Base-by-base conservation (phyloP, 371 early-diverging fungal species). In the Mortierella polycephala region DNA sequence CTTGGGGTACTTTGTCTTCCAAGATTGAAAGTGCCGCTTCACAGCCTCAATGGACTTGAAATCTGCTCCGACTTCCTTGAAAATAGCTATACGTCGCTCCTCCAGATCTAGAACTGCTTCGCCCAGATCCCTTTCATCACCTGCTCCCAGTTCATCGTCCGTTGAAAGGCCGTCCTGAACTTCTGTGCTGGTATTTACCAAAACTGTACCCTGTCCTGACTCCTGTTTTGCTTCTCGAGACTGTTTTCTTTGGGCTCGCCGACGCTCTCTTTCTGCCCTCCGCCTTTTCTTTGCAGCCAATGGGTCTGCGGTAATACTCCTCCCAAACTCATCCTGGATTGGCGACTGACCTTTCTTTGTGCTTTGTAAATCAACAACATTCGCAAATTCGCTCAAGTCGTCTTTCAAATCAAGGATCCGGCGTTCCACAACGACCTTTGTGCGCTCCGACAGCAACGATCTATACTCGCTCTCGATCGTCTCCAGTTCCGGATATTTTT, bases 401-500 rank as follows among this genome's bases (percentile, higher is more conserved):
- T 90, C 90, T 56, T 82, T 46, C 54, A 83, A 76, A 47, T 86
- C 84, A 16, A 77, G 69, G 63, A 69, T 71, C 50, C 87, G 80
- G 12, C 87, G 80, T 10, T 85, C 61, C 4, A 71, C 54, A 4
- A 83, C 85, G 7, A 82, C 57, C 42, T 84, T 81, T 2, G 85
- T 81, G 49, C 83, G 81, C 23, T 83, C 80, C 7, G 75, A 69
- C 20, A 89, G 69, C 13, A 87, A 51, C n/a, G 81, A 75, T 52
- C 85, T 83, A 45, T 82, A 86, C 47, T 88, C 82, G 12, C 63
- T 71, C 69, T 92, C 93, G n/a, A 91, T 72, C 30, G 84, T 65
- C 58, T 91, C 92, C 37, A 92, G 74, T 20, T 85, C 85, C 0
- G 90, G 88, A 68, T 89, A 88, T 86, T 92, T 74, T 21, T 83